Conservation (phyloP, 2,329 filamentous ascomycete genomes). For the Aspergillus cejpii region DNA sequence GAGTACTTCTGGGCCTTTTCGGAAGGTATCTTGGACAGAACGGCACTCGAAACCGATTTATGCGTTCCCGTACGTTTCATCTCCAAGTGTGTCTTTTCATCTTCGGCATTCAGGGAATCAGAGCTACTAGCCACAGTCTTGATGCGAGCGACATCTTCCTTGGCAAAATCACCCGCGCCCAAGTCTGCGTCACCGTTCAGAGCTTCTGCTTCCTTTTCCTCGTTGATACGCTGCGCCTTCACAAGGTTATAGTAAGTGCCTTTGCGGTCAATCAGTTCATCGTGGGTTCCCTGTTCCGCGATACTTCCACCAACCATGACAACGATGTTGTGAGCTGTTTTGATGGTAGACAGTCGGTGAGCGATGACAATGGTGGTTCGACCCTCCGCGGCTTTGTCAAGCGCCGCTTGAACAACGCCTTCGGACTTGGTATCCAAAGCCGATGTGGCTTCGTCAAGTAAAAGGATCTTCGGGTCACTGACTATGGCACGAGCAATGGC, state of each 20-base stretch:
- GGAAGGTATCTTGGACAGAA: constrained; percentile 52
- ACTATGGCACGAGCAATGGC: constrained; percentile 88
- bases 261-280: constrained; percentile 62
- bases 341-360: constrained; percentile 90
- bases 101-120: constrained; percentile 24
- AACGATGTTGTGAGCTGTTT: constrained; percentile 89
- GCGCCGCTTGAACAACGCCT: constrained; percentile 84
- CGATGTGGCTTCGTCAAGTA: constrained; percentile 92
- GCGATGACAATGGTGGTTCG: constrained; percentile 95
- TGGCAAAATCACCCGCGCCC: constrained; percentile 18
- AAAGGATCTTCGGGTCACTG: constrained; percentile 81
- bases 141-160: constrained; percentile 27
- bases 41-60: constrained; percentile 60
- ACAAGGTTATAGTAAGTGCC: constrained; percentile 80
- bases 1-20: constrained; percentile 56
- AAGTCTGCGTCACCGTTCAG: constrained; percentile 23
- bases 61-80: constrained; percentile 44
- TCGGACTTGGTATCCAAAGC: constrained; percentile 92
- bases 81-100: constrained; percentile 27
- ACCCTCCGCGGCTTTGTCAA: constrained; percentile 77
- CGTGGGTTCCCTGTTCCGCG: constrained; percentile 84
- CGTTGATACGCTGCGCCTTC: constrained; percentile 73
- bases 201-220: constrained; percentile 43
- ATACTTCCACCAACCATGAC: constrained; percentile 84
- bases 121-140: constrained; percentile 30